A percentile compares a stretch with the other conserved stretches of the same genome.
phyloP scores from a whole-genome alignment of 2,329 filamentous ascomycete genomes.

The Xylariaceae sp. region DNA sequence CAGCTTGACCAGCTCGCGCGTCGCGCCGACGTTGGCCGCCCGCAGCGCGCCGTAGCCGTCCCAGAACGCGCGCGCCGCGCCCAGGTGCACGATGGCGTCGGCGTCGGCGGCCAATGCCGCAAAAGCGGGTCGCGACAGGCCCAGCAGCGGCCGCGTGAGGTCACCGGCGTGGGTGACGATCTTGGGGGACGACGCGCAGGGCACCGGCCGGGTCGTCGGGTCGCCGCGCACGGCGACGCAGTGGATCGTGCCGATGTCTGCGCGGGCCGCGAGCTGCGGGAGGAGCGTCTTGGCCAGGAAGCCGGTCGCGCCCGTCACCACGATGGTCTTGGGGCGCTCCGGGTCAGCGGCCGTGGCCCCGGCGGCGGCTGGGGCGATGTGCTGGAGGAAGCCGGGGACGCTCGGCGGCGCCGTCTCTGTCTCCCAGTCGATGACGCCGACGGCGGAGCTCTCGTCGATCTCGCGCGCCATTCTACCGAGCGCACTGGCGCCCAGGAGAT shows the following conservation, averaged over 20 bases:
- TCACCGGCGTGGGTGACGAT: constrained; percentile 26
- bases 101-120: no score
- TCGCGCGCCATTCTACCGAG: constrained; percentile 9
- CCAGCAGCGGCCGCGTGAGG: constrained; percentile 20
- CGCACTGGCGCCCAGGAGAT: constrained; percentile 9
- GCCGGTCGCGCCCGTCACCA: constrained; percentile 13
- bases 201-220: constrained; percentile 1
- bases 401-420: constrained; percentile 7
- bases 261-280: neutral
- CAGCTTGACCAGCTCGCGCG: constrained; percentile 3
- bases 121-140: no score
- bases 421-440: constrained; percentile 9
- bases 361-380: neutral
- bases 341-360: neutral
- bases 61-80: constrained; percentile 20
- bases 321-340: constrained; percentile 4
- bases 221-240: constrained; percentile 15
- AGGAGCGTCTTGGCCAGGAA: constrained; percentile 7
- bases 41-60: constrained; percentile 6
- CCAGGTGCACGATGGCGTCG: constrained; percentile 41
- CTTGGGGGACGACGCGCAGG: constrained; percentile 10
- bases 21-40: constrained; percentile 6
- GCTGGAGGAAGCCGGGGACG: constrained; percentile 6
- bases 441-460: constrained; percentile 1
- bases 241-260: constrained; percentile 6